Evolutionary conservation across 2,329 filamentous ascomycete species (phyloP), one percentile per base, ranked within the genome.

Genomic region (Chrysosphaeria jannelii): DNA sequence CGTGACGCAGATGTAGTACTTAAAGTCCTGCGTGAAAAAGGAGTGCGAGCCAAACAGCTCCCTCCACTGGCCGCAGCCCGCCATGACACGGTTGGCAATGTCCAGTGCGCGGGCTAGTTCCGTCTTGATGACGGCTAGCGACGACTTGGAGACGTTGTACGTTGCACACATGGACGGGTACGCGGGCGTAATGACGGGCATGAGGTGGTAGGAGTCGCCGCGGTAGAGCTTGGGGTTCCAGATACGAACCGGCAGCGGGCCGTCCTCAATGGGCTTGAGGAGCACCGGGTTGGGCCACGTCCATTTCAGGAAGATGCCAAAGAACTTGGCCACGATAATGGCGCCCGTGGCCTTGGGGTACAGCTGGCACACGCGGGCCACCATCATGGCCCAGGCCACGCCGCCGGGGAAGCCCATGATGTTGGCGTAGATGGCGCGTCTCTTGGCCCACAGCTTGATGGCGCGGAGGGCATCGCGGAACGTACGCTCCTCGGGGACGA

Each of bases 81-180:
- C 41, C 45, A 81, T 69, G 29, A 97, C 88, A 34, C 64, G 61
- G 30, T 72, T 65, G 7, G 76, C 64, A 25, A 91, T 68, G 24
- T 72, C 54, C 24, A 67, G 60, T 5, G 68, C 85, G 18, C 74
- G 63, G 31, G 67, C 55, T 11, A 93, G 58, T 39, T 97, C 85
- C 22, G 66, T 57, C 32, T 76, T 60, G 37, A 97, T 78, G 23
- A 91, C 63, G 5, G 59, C 51, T 49, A 78, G 75, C 2, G 78
- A 88, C 1, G 81, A 93, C 32, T 61, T 53, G 3, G 72, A 79
- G 29, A 97, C 68, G 37, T 90, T 93, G 49, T 89, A 85, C 0
- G 85, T 93, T 2, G 85, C 70, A 42, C 85, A 93, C 79, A 91
- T 93, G 23, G 78, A 88, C 3, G 85, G 85, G 40, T 91, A 93